A percentile compares a stretch with the other conserved stretches of the same genome.
Conservation (phyloP, 345 rosid genomes). For the Eucalyptus urophylla region DNA sequence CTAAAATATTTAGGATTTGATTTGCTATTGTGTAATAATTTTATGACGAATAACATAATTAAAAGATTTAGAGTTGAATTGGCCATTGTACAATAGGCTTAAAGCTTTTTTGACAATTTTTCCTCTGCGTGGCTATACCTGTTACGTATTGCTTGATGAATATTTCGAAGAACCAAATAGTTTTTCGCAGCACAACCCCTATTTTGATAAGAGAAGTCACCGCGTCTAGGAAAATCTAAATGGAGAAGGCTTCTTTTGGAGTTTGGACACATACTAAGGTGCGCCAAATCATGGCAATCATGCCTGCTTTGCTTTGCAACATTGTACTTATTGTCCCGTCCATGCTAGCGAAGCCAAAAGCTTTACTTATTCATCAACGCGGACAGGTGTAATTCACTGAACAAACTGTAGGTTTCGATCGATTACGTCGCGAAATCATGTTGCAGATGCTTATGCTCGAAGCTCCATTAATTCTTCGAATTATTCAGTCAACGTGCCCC, state of each 20-base stretch:
- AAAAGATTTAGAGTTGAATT: fast-evolving
- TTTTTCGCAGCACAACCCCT: not conserved
- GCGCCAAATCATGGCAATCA: not conserved
- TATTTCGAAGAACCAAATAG: not conserved
- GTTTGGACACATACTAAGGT: not conserved
- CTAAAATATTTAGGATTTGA: no score
- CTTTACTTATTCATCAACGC: not conserved
- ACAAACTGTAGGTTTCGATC: not conserved
- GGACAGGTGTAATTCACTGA: not conserved
- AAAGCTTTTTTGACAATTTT: fast-evolving
- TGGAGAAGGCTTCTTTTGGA: not conserved
- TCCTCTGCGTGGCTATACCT: fast-evolving
- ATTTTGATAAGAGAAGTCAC: not conserved
- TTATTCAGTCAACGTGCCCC: not conserved
- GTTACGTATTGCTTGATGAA: fast-evolving
- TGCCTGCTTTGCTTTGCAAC: not conserved
- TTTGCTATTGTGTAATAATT: fast-evolving
- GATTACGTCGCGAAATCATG: not conserved
- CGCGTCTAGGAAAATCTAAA: not conserved
- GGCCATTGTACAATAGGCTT: fast-evolving
- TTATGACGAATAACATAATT: no score
- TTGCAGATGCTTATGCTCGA: not conserved
- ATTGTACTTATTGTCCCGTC: not conserved
- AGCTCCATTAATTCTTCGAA: not conserved
- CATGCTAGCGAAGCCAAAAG: not conserved